A percentile compares a stretch with the other conserved stretches of the same genome.
phyloP scores from a whole-genome alignment of 2,329 filamentous ascomycete genomes.

The Leptographium procerum region DNA sequence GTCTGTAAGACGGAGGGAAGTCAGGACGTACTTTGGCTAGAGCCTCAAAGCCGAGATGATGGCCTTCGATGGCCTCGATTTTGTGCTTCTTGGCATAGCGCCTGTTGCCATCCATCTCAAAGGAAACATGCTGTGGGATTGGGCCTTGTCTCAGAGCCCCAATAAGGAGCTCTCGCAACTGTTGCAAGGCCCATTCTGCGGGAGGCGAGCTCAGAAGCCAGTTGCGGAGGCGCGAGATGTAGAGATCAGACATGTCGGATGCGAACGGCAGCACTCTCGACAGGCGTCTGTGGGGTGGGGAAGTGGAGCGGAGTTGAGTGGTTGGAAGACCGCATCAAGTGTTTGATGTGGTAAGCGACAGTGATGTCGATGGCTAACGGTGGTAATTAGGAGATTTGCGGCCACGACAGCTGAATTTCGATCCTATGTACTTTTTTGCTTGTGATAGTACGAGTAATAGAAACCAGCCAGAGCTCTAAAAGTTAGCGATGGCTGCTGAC shows the following conservation, averaged over 20 bases:
- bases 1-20: neutral
- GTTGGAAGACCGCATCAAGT: neutral
- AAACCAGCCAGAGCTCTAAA: neutral
- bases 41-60: slow-evolving; percentile 91
- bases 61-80: slow-evolving; percentile 93
- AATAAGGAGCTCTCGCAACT: slow-evolving; percentile 74
- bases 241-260: slow-evolving; percentile 40
- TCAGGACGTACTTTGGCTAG: slow-evolving; percentile 59
- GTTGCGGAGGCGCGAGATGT: slow-evolving; percentile 35
- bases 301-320: neutral
- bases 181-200: slow-evolving; percentile 75
- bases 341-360: neutral
- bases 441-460: neutral
- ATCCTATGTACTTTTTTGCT: neutral
- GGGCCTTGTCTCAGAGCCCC: slow-evolving; percentile 82
- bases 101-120: slow-evolving; percentile 97
- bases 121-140: slow-evolving; percentile 91
- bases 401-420: neutral
- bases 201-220: slow-evolving; percentile 86
- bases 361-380: neutral
- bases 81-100: slow-evolving; percentile 82
- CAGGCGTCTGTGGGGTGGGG: neutral
- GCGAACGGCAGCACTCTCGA: neutral
- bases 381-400: neutral
- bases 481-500: neutral